A percentile compares a stretch with the other conserved stretches of the same genome.
Evolutionary conservation across 164 flowering plant genomes (phyloP).

Genomic region (Vitis riparia): DNA sequence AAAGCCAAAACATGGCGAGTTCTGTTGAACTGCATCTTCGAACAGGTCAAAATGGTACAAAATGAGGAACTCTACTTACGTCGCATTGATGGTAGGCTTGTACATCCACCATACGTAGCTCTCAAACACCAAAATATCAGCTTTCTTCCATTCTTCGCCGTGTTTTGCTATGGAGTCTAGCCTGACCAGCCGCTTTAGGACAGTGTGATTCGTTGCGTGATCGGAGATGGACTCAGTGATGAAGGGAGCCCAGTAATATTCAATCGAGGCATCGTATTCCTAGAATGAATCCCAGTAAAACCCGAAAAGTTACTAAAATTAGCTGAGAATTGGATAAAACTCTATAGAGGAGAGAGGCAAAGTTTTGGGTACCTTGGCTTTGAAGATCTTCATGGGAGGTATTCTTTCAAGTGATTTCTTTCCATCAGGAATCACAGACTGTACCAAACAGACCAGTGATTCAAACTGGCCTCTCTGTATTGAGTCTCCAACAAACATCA

Average conservation of each 20-base stretch:
- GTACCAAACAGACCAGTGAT: constrained; percentile 77
- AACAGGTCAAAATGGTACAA: background rate
- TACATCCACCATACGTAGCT: constrained; percentile 99
- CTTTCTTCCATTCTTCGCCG: constrained; percentile 75
- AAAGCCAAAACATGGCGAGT: background rate
- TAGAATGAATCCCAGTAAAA: constrained; percentile 17
- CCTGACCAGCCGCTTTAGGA: constrained; percentile 61
- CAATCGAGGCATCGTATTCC: constrained; percentile 79
- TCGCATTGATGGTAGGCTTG: constrained; percentile 76
- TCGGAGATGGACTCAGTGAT: constrained; percentile 91
- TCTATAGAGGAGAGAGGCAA: too few relatives aligned
- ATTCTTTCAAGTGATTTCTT: constrained; percentile 59
- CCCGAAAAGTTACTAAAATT: too few relatives aligned
- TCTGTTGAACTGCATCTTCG: too few relatives aligned
- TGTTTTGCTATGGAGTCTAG: constrained; percentile 83
- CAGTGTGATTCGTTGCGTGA: constrained; percentile 84
- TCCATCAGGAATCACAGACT: constrained; percentile 63
- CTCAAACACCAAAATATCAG: constrained; percentile 72
- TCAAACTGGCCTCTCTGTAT: constrained; percentile 78
- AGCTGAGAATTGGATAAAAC: too few relatives aligned
- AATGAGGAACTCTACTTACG: constrained; percentile 42
- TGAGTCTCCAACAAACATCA: constrained; percentile 87
- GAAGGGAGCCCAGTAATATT: constrained; percentile 94
- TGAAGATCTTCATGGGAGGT: constrained; percentile 79
- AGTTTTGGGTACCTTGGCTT: constrained; percentile 52